Evolutionary conservation across 306 rosid genomes (phyloP).

Genomic region (Rubus parviflorus): DNA sequence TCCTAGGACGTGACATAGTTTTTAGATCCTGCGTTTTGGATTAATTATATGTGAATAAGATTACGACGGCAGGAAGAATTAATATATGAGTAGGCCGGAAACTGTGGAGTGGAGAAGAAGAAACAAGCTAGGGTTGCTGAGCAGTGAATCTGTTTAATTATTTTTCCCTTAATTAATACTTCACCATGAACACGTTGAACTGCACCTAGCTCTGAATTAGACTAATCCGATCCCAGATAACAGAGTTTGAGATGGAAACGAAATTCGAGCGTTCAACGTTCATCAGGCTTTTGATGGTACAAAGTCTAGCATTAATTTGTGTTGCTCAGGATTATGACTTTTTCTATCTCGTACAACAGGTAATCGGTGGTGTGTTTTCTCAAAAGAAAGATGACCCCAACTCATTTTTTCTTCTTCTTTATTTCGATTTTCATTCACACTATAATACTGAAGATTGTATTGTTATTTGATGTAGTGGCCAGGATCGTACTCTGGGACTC

Average conservation of each 20-base stretch:
- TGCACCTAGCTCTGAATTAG: neutral
- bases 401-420: neutral
- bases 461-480: slow-evolving; percentile 39
- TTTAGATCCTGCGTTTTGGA: neutral
- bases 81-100: neutral
- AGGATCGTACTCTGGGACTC: slow-evolving; percentile 33
- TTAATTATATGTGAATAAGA: neutral
- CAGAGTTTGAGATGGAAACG: slow-evolving; percentile 10
- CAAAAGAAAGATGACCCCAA: neutral
- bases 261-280: neutral
- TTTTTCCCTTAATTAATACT: neutral
- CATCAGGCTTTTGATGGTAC: slow-evolving; percentile 27
- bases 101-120: neutral
- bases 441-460: neutral
- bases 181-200: neutral
- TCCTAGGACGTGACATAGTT: neutral
- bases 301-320: slow-evolving; percentile 13
- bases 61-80: neutral
- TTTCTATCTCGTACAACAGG: slow-evolving; percentile 44
- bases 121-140: neutral
- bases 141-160: neutral
- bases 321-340: slow-evolving; percentile 33
- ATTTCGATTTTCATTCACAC: neutral
- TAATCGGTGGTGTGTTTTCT: neutral
- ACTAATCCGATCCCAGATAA: neutral